Evolutionary conservation across 352 stramenopile genomes (phyloP).

Genomic region (Phytophthora sp.): DNA sequence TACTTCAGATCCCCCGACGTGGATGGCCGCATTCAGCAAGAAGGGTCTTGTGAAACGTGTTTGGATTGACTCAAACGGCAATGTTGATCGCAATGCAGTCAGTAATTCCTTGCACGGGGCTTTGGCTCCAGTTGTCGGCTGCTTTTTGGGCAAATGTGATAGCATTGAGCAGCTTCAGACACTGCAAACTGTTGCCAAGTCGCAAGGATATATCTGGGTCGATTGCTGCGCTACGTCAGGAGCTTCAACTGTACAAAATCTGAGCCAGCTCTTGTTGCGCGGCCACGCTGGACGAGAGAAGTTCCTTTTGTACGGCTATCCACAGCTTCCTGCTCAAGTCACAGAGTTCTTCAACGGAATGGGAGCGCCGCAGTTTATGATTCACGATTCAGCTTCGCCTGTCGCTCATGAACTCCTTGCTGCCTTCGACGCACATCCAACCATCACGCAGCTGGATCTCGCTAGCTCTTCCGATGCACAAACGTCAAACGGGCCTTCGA

Average conservation of each 20-base stretch:
- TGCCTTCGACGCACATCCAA: slow-evolving; percentile 27
- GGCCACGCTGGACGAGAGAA: slow-evolving; percentile 26
- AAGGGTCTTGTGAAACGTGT: slow-evolving; percentile 22
- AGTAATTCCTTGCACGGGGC: slow-evolving; percentile 1
- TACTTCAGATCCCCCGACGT: slow-evolving; percentile 19
- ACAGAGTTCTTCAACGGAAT: slow-evolving; percentile 22
- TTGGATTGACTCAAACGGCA: slow-evolving; percentile 17
- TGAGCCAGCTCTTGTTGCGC: slow-evolving; percentile 31
- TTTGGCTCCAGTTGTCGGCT: slow-evolving; percentile 32
- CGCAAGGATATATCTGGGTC: slow-evolving; percentile 38
- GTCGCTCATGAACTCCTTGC: slow-evolving; percentile 14
- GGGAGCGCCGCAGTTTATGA: slow-evolving; percentile 24
- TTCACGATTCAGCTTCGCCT: slow-evolving; percentile 14
- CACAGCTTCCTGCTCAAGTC: slow-evolving; percentile 19
- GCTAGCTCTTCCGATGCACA: neutral
- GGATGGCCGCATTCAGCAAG: slow-evolving; percentile 20
- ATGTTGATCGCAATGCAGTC: neutral
- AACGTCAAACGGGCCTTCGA: slow-evolving; percentile 1
- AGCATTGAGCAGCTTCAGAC: slow-evolving; percentile 7
- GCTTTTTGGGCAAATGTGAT: slow-evolving; percentile 32
- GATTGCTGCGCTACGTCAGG: slow-evolving; percentile 6
- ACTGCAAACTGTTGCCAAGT: slow-evolving; percentile 20
- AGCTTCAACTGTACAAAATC: slow-evolving; percentile 1
- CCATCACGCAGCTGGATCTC: slow-evolving; percentile 39
- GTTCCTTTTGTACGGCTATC: slow-evolving; percentile 43